Conservation (phyloP, 2,329 filamentous ascomycete species). For the Geosmithia morbida region DNA sequence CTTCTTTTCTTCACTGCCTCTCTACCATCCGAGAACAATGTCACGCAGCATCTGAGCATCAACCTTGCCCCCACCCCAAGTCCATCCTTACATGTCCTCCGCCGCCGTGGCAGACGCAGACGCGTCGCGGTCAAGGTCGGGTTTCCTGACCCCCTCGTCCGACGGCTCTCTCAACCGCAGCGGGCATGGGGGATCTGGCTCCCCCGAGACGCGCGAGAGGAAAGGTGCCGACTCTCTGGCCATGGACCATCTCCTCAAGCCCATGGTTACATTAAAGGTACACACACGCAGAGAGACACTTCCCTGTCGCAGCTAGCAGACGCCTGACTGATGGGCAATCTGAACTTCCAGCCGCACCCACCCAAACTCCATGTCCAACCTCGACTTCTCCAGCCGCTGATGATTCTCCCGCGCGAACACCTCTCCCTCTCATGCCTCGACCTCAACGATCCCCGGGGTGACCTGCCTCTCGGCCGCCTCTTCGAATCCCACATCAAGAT, state of each 20-base stretch:
- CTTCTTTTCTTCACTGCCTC: background rate
- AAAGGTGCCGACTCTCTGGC: slow-evolving; percentile 21
- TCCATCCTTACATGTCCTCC: slow-evolving; percentile 1
- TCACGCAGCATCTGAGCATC: background rate
- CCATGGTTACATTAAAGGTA: slow-evolving; percentile 38
- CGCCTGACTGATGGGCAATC: background rate
- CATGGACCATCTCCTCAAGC: slow-evolving; percentile 36
- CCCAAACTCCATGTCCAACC: slow-evolving; percentile 36
- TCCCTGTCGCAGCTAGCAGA: too few species aligned
- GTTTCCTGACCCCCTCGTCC: slow-evolving; percentile 24
- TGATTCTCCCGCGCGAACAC: slow-evolving; percentile 46
- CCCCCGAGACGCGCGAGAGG: slow-evolving; percentile 14
- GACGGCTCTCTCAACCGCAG: slow-evolving; percentile 21
- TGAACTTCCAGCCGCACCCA: slow-evolving; percentile 34
- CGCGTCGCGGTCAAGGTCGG: slow-evolving; percentile 33
- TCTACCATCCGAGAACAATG: background rate
- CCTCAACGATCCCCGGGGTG: slow-evolving; percentile 31
- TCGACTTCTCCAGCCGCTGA: slow-evolving; percentile 41
- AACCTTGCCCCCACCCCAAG: background rate
- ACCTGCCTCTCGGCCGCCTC: slow-evolving; percentile 35
- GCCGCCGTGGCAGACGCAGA: slow-evolving; percentile 18
- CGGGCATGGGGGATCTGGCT: slow-evolving; percentile 9
- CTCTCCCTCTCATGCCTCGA: slow-evolving; percentile 49
- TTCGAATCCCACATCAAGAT: slow-evolving; percentile 50
- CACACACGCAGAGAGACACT: too few species aligned